phyloP scores from a whole-genome alignment of 768 basidiomycete genomes.

The Dioszegia hungarica region DNA sequence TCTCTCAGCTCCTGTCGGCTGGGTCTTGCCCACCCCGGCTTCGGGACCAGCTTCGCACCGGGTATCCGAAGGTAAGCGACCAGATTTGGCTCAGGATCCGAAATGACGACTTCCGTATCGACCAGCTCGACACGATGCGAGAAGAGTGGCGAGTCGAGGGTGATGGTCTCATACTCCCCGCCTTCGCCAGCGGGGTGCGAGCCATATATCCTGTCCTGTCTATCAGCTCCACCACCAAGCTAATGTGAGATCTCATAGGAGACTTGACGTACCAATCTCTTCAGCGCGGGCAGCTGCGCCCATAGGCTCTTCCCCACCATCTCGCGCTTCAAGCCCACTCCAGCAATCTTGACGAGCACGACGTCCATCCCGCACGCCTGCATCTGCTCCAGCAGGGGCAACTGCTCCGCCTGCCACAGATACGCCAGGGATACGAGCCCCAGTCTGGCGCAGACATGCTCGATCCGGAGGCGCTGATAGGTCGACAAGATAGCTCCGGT shows the following conservation, averaged over 20 bases:
- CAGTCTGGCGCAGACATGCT: slow-evolving; percentile 88
- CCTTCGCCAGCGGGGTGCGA: slow-evolving; percentile 96
- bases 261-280: slow-evolving; percentile 59
- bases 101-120: slow-evolving; percentile 64
- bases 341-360: slow-evolving; percentile 90
- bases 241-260: neutral
- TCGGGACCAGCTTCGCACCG: slow-evolving; percentile 60
- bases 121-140: slow-evolving; percentile 67
- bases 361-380: slow-evolving; percentile 68
- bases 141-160: slow-evolving; percentile 83
- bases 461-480: slow-evolving; percentile 92
- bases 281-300: slow-evolving; percentile 68
- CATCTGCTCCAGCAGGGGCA: slow-evolving; percentile 81
- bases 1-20: slow-evolving; percentile 23
- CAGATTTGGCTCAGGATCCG: slow-evolving; percentile 61
- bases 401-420: slow-evolving; percentile 90
- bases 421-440: slow-evolving; percentile 74
- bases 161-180: slow-evolving; percentile 94
- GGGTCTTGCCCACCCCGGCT: slow-evolving; percentile 47
- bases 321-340: slow-evolving; percentile 71
- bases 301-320: slow-evolving; percentile 74
- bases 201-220: slow-evolving; percentile 72
- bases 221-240: neutral
- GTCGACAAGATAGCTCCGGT: slow-evolving; percentile 96
- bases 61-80: slow-evolving; percentile 87